A percentile compares a stretch with the other conserved stretches of the same genome.
phyloP scores from a whole-genome alignment of 208 protist genomes.

The Trypanosomatidae sp. region DNA sequence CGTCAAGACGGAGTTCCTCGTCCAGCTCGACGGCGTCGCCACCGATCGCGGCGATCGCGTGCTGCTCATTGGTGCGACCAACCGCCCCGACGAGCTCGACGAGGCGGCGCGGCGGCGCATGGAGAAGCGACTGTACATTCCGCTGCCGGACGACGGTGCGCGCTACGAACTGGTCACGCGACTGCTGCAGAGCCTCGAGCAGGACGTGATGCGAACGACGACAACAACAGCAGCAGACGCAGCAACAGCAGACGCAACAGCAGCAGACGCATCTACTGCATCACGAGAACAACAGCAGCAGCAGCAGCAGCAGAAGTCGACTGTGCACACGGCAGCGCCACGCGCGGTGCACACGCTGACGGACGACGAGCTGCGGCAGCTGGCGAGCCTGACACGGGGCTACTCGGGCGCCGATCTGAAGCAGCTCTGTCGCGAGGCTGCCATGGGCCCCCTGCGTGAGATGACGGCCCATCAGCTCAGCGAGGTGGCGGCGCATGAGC shows the following conservation, averaged over 20 bases:
- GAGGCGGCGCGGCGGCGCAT: slow-evolving; percentile 78
- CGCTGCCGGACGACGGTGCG: slow-evolving; percentile 55
- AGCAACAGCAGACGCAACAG: not conserved
- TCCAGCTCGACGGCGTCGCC: slow-evolving; percentile 90
- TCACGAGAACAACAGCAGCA: not conserved
- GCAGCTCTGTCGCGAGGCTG: slow-evolving; percentile 58
- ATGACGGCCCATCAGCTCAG: slow-evolving; percentile 26
- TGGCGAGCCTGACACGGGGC: slow-evolving; percentile 36
- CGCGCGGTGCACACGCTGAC: slow-evolving; percentile 14
- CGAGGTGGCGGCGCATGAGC: slow-evolving; percentile 22
- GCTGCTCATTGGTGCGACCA: slow-evolving; percentile 85
- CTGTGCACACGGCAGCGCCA: not conserved
- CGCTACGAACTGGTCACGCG: slow-evolving; percentile 37
- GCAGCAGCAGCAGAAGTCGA: not conserved
- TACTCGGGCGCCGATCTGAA: slow-evolving; percentile 77
- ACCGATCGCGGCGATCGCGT: slow-evolving; percentile 63
- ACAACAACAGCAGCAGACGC: not conserved
- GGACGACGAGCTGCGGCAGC: slow-evolving; percentile 14
- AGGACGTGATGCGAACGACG: not conserved
- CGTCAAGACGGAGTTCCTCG: slow-evolving; percentile 99
- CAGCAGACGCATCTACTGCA: too few species aligned
- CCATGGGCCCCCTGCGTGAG: slow-evolving; percentile 69
- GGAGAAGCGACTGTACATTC: slow-evolving; percentile 88
- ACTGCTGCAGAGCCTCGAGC: slow-evolving; percentile 30
- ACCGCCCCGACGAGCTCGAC: slow-evolving; percentile 84